Evolutionary conservation across 2,329 filamentous ascomycete species (phyloP), one percentile per base, ranked within the genome.

Genomic region (Sporothrix euskadiensis): DNA sequence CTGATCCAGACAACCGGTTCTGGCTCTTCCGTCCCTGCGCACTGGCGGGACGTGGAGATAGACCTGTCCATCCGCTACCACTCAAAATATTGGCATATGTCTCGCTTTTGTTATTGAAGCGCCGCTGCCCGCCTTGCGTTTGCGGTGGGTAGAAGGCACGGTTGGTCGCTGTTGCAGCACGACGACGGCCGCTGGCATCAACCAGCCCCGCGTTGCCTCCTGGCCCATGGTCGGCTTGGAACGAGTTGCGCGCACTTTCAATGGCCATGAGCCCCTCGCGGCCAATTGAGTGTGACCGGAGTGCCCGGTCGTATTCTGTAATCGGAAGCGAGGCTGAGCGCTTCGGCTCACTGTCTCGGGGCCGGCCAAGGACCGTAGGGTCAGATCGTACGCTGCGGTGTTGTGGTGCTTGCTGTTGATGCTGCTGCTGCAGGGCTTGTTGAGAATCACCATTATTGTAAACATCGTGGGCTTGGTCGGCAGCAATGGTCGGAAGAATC

Each of bases 11-110:
- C 10, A 81, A 77, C 69, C 81, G 76, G 9, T 39, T 30, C 32
- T 80, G 81, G 61, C 82, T 85, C 30, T 83, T 84, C 49, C 86
- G 84, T 7, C 83, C 88, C 59, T 89, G 88, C 7, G 84, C 85
- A 77, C 88, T 90, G n/a, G 87, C 88, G 26, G 89, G 89, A 52
- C 89, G 84, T 0, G 89, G 89, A 2, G 88, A 88, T 61, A 91
- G 81, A 0, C 89, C 89, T 1, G 83, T 83, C 75, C 87, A 82
- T 85, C 35, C 76, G 73, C 81, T 83, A 12, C 82, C 83, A 66
- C 71, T 72, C 7, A 70, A 81, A 79, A 73, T 76, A 80, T 75
- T 72, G 52, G 65, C 65, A 39, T 69, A 69, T 1, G 26, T 32
- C 19, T 69, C 66, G 57, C 72, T 75, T 63, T 72, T 73, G 56